Evolutionary conservation across 2,329 filamentous ascomycete species (phyloP).

Genomic region (Neonectria magnoliae): DNA sequence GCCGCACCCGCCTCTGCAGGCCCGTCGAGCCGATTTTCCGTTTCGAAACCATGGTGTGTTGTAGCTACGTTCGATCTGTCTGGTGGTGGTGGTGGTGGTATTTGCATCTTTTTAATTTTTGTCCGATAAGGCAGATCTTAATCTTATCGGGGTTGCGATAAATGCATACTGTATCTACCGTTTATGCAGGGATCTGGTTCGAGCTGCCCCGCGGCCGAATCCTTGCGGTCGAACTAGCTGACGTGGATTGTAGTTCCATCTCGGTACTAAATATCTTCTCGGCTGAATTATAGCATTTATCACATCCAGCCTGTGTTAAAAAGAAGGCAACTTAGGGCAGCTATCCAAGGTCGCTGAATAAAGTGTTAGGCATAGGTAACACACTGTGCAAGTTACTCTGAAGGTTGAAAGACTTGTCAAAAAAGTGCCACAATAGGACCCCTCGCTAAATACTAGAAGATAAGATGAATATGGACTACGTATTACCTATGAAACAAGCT

Average conservation of each 20-base stretch:
- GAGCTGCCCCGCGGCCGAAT: neutral
- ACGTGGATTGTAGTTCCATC: no score
- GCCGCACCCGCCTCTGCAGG: slow-evolving; percentile 56
- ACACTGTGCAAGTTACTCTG: neutral
- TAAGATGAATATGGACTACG: no score
- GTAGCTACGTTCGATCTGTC: neutral
- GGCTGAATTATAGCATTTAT: neutral
- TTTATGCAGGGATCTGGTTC: neutral
- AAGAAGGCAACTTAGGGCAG: neutral
- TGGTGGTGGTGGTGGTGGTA: neutral
- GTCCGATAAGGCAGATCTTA: slow-evolving; percentile 11
- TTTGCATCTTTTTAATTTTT: slow-evolving; percentile 10
- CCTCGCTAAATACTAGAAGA: neutral
- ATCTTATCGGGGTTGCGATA: slow-evolving; percentile 21
- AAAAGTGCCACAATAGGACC: neutral
- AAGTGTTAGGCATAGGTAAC: neutral
- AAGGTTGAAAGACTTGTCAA: neutral
- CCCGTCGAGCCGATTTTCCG: slow-evolving; percentile 52
- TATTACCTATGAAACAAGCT: neutral
- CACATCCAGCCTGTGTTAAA: neutral
- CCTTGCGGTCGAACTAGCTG: neutral
- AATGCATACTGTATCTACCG: slow-evolving; percentile 14
- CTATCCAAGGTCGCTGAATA: neutral
- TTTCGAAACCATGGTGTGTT: slow-evolving; percentile 48
- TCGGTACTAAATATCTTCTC: neutral